Conservation (phyloP, 2,329 filamentous ascomycete genomes). For the Aspergillus costaricaensis region DNA sequence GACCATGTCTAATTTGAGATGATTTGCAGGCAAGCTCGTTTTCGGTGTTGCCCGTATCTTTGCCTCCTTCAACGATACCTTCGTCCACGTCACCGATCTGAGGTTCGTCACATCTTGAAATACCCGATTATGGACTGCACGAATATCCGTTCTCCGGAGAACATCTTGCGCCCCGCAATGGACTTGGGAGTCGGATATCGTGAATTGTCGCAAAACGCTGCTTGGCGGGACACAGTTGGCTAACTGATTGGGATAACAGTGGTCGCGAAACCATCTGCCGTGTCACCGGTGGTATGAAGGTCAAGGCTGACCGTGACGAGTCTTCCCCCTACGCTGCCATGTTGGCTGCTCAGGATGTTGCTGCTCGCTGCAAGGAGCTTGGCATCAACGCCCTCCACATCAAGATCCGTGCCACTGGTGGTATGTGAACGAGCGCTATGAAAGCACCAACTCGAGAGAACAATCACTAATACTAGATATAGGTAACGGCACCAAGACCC, state of each 20-base stretch:
- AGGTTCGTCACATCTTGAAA: slow-evolving; percentile 57
- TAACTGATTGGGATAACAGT: slow-evolving; percentile 53
- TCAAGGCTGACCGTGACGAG: slow-evolving; percentile 99
- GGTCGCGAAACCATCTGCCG: slow-evolving; percentile 99
- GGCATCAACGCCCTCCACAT: slow-evolving; percentile 97
- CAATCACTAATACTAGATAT: slow-evolving; percentile 11
- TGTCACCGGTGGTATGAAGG: slow-evolving; percentile 99
- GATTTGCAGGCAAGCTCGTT: slow-evolving; percentile 78
- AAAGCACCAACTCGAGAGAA: neutral
- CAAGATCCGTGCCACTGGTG: slow-evolving; percentile 99
- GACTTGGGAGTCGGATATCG: neutral
- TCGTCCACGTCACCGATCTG: slow-evolving; percentile 99
- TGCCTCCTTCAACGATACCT: slow-evolving; percentile 90
- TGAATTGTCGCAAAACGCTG: neutral
- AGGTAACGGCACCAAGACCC: slow-evolving; percentile 99
- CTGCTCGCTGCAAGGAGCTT: slow-evolving; percentile 82
- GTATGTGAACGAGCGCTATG: slow-evolving; percentile 53
- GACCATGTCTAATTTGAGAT: slow-evolving; percentile 11
- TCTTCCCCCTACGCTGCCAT: slow-evolving; percentile 99
- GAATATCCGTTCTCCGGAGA: neutral
- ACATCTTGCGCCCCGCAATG: neutral
- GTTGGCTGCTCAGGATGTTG: slow-evolving; percentile 99
- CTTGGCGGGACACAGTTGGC: neutral
- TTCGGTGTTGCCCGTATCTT: slow-evolving; percentile 98
- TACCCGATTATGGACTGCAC: neutral